Evolutionary conservation across 495 filamentous ascomycete genomes (phyloP).

Genomic region (Trichoderma orchidacearum): DNA sequence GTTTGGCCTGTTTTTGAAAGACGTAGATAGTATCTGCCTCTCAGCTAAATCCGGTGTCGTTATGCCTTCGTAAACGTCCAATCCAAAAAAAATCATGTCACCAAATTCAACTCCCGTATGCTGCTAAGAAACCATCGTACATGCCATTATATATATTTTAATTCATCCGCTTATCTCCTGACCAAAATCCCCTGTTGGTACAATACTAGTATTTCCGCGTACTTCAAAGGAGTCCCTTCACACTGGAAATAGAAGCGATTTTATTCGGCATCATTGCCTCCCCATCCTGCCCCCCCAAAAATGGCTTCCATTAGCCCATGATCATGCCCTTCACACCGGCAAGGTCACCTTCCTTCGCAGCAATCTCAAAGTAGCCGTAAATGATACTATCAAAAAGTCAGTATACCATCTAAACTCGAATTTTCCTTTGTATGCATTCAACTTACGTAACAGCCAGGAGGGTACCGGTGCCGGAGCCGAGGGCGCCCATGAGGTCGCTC

Average conservation of each 20-base stretch:
- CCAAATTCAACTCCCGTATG: neutral
- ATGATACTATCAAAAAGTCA: constrained; percentile 58
- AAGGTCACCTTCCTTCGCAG: constrained; percentile 94
- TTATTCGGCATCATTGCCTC: neutral
- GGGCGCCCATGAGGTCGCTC: constrained; percentile 89
- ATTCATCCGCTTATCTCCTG: neutral
- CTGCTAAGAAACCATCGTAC: neutral
- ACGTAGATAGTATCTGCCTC: no score
- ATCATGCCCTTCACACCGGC: constrained; percentile 84
- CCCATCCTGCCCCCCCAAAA: neutral
- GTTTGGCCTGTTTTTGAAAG: no score
- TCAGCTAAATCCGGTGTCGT: no score
- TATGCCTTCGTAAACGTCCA: no score
- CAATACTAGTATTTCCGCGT: neutral
- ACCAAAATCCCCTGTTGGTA: neutral
- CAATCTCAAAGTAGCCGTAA: constrained; percentile 98
- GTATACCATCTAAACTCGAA: constrained; percentile 18
- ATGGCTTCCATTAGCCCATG: constrained; percentile 33
- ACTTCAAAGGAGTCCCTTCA: neutral
- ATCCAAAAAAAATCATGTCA: no score
- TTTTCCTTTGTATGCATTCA: constrained; percentile 6
- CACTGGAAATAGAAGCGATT: neutral
- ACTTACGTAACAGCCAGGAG: constrained; percentile 97
- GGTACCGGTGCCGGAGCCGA: constrained; percentile 95
- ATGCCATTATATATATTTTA: neutral